Evolutionary conservation across 257 asterid genomes (phyloP), one percentile per base, ranked within the genome.

Genomic region (Avicennia marina): DNA sequence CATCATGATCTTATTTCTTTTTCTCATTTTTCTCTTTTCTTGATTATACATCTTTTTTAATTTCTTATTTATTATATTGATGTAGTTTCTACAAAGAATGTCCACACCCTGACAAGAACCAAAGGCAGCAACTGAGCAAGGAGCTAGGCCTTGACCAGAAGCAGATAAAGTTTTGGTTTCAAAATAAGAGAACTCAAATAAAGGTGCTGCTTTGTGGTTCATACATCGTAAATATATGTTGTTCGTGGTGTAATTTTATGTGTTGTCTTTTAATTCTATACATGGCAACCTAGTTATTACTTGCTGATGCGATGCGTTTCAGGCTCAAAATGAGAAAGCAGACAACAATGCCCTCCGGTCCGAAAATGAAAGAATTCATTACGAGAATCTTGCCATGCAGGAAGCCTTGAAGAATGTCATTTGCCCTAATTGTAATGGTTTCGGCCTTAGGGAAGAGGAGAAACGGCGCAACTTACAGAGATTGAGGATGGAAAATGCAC

Each of bases 31-130:
- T n/a, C 34, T 31, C 13, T n/a, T 17, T 41, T 31, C 10, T 41
- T 0, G 3, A 21, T 6, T 62, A 11, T 20, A 0, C 0, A 11
- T 36, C 22, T 36, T 36, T 48, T 36, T 41, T 1, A 1, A 12
- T 19, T 34, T 31, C 16, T 54, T 7, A 20, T 42, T 17, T 34
- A 19, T 69, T 39, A 16, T 58, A 22, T 54, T 43, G n/a, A 50
- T 77, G 68, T 42, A 87, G 93, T 68, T 81, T 73, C 73, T 84
- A 75, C 63, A 82, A 76, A 68, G 76, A 80, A n/a, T 72, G 75
- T 61, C 87, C 74, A 11, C 72, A 69, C 53, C 95, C 93, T 4
- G 81, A 80, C 50, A 80, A 76, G 55, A 72, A 72, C 67, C 87
- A 82, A 43, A 72, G 83, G 59, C 72, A 52, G 32, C 82, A 78